Evolutionary conservation across 768 basidiomycete species (phyloP).

Genomic region (Cystobasidium ongulense): DNA sequence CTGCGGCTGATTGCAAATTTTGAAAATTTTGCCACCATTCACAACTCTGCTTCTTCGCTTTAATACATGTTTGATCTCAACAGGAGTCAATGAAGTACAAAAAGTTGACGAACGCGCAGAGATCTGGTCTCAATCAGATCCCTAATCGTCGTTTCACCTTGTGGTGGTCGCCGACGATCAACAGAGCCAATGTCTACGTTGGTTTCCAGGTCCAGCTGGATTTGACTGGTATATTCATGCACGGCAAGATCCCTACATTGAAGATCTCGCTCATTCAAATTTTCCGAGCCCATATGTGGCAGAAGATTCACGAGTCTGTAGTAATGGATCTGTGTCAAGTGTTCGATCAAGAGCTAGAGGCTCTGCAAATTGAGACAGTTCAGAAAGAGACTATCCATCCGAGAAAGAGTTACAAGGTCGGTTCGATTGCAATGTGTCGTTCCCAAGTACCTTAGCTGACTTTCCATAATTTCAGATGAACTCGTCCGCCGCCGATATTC

Average conservation of each 20-base stretch:
- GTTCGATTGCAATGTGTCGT: neutral
- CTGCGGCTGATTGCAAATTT: neutral
- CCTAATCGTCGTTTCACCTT: slow-evolving; percentile 96
- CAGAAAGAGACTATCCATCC: slow-evolving; percentile 99
- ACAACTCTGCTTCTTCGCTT: too few species aligned
- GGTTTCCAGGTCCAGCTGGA: slow-evolving; percentile 99
- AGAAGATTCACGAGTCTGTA: slow-evolving; percentile 69
- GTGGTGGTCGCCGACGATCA: slow-evolving; percentile 99
- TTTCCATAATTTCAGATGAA: slow-evolving; percentile 59
- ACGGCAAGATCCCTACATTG: slow-evolving; percentile 93
- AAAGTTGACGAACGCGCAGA: slow-evolving; percentile 94
- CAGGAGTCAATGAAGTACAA: slow-evolving; percentile 74
- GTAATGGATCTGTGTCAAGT: slow-evolving; percentile 57
- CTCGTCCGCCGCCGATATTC: slow-evolving; percentile 96
- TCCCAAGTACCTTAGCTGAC: neutral
- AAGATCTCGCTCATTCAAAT: slow-evolving; percentile 99
- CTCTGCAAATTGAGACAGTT: slow-evolving; percentile 95
- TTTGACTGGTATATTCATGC: slow-evolving; percentile 94
- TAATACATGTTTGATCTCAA: neutral
- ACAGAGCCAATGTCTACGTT: slow-evolving; percentile 97
- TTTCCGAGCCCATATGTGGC: slow-evolving; percentile 99
- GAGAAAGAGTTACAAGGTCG: slow-evolving; percentile 88
- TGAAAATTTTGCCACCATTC: neutral
- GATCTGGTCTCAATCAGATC: slow-evolving; percentile 94
- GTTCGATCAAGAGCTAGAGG: slow-evolving; percentile 96